These are phyloP conservation scores for Kingdonia uniflora DNA, from an alignment of 164 flowering plant genomes.

Conservation along the genomic window DNA sequence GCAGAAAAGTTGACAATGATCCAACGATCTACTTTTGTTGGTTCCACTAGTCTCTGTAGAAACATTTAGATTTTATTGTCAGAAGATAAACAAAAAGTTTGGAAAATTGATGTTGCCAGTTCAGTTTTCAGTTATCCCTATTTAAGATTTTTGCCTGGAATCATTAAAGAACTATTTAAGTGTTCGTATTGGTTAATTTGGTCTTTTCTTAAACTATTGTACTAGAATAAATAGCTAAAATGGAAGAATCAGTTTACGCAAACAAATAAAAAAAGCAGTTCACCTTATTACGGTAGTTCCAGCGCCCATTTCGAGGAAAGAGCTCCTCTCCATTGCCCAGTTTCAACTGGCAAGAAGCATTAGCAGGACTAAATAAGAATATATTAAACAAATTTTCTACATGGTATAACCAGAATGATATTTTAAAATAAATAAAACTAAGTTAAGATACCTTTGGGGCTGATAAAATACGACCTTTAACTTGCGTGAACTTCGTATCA, in stretches of 20 bases:
- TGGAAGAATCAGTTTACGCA: background rate
- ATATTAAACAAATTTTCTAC: background rate
- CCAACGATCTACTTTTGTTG: constrained; percentile 57
- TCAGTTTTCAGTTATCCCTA: too few relatives aligned
- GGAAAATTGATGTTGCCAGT: too few relatives aligned
- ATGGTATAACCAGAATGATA: background rate
- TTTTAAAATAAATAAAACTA: background rate
- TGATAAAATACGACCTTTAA: constrained; percentile 72
- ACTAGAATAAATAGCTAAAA: too few relatives aligned
- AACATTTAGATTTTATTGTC: background rate
- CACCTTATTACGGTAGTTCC: constrained; percentile 91
- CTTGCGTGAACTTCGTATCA: constrained; percentile 39
- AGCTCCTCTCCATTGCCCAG: constrained; percentile 71
- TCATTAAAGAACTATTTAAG: too few relatives aligned
- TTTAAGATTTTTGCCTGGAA: too few relatives aligned
- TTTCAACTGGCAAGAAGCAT: constrained; percentile 36
- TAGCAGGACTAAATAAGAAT: background rate
- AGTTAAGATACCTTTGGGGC: constrained; percentile 60
- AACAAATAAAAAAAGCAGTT: background rate
- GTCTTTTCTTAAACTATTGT: too few relatives aligned
- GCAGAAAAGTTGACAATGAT: constrained; percentile 85
- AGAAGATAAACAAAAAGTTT: too few relatives aligned
- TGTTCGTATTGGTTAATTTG: too few relatives aligned
- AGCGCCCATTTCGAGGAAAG: constrained; percentile 62
- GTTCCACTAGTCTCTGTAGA: constrained; percentile 53